A percentile compares a stretch with the other conserved stretches of the same genome.
Evolutionary conservation across 2,329 filamentous ascomycete genomes (phyloP).

Genomic region (Endocalyx cinctus): DNA sequence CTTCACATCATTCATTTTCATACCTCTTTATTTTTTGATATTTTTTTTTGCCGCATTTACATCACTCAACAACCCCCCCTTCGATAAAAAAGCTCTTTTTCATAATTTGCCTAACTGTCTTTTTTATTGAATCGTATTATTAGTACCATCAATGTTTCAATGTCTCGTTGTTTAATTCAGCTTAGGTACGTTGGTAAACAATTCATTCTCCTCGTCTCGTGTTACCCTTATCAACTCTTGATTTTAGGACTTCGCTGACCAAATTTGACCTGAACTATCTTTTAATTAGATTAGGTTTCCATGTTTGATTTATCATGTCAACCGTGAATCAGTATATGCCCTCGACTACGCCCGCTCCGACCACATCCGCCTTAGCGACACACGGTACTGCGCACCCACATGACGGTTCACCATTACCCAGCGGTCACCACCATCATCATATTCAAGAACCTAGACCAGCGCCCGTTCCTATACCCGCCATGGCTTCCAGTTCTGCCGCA

Average conservation of each 20-base stretch:
- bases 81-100: no score
- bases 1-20: constrained; percentile 24
- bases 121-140: no score
- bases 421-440: constrained; percentile 35
- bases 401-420: constrained; percentile 28
- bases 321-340: constrained; percentile 29
- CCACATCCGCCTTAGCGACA: constrained; percentile 25
- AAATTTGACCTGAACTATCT: constrained; percentile 3
- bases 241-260: no score
- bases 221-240: constrained; percentile 3
- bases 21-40: no score
- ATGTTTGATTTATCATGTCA: constrained; percentile 29
- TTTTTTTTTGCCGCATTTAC: constrained; percentile 1
- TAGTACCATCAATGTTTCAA: no score
- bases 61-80: constrained; percentile 1
- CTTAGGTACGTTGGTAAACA: no score
- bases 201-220: no score
- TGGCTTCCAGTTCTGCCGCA: constrained; percentile 46
- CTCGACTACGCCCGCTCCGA: constrained; percentile 26
- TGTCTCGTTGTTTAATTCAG: no score
- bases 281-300: constrained; percentile 9
- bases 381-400: constrained; percentile 29
- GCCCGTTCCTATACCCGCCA: constrained; percentile 38
- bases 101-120: no score
- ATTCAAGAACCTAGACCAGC: constrained; percentile 38